phyloP scores from a whole-genome alignment of 495 filamentous ascomycete species.

The Talaromyces thailandensis region DNA sequence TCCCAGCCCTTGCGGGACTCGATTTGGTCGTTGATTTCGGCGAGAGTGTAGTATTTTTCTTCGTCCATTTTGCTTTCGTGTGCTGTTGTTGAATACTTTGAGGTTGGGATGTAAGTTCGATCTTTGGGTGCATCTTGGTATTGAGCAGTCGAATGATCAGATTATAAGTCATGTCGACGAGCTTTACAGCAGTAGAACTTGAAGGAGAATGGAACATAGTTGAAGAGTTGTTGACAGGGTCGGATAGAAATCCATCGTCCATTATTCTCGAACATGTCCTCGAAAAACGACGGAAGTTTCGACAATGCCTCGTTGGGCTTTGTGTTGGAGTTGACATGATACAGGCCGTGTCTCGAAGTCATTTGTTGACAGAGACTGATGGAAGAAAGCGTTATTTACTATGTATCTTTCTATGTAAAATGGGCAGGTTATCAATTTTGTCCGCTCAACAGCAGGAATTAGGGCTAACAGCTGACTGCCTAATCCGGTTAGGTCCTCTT shows the following conservation, averaged over 20 bases:
- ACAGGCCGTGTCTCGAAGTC: background rate
- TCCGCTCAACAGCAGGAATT: background rate
- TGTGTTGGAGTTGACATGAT: background rate
- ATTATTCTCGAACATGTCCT: background rate
- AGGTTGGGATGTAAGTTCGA: background rate
- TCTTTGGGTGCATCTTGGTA: background rate
- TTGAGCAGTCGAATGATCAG: background rate
- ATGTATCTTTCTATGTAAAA: too few species aligned
- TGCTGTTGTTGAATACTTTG: too few species aligned
- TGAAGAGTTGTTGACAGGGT: background rate
- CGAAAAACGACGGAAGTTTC: background rate
- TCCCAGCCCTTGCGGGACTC: background rate
- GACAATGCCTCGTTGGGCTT: background rate
- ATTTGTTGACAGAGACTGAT: background rate
- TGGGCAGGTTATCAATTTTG: background rate
- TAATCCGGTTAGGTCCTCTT: background rate
- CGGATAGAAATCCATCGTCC: background rate
- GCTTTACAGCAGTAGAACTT: background rate
- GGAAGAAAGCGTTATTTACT: too few species aligned
- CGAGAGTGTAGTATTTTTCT: background rate
- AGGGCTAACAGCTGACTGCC: background rate
- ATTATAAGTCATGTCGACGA: background rate
- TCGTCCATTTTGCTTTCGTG: background rate
- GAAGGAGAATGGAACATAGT: background rate
- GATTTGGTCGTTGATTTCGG: background rate